These are phyloP conservation scores for Floccularia luteovirens DNA, from an alignment of 768 basidiomycete genomes.

Conservation along the genomic window DNA sequence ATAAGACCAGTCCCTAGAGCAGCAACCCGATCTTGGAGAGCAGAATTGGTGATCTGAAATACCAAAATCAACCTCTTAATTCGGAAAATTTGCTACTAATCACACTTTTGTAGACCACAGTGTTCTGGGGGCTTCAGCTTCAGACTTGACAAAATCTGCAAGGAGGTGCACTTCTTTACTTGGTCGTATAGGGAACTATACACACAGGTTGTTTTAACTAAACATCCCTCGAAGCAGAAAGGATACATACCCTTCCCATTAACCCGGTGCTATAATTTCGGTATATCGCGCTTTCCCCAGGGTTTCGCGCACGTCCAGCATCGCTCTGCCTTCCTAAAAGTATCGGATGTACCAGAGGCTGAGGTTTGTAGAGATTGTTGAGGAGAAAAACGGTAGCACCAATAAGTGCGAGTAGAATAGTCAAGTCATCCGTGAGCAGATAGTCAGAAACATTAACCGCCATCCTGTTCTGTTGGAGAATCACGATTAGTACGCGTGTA, in stretches of 20 bases:
- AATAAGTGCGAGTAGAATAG: conserved; percentile 68
- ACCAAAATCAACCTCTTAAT: not conserved
- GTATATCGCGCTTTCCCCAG: conserved; percentile 81
- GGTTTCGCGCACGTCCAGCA: conserved; percentile 71
- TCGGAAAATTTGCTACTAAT: not conserved
- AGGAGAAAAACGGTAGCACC: conserved; percentile 72
- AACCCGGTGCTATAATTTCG: conserved; percentile 85
- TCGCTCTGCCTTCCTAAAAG: conserved; percentile 90
- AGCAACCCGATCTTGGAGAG: conserved; percentile 62
- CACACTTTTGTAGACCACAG: conserved; percentile 74
- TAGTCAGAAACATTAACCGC: conserved; percentile 43
- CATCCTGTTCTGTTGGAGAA: conserved; percentile 10
- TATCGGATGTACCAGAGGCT: conserved; percentile 89
- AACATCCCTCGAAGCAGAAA: conserved; percentile 6
- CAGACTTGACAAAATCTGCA: conserved; percentile 58
- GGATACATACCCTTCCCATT: conserved; percentile 61
- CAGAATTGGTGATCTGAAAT: conserved; percentile 63
- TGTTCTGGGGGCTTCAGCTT: conserved; percentile 59
- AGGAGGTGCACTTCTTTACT: conserved; percentile 64
- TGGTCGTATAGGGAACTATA: conserved; percentile 68
- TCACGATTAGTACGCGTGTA: not conserved
- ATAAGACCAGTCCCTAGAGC: conserved; percentile 71
- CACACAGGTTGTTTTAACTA: conserved; percentile 2
- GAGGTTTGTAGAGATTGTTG: conserved; percentile 73
- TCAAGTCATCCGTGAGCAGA: conserved; percentile 71